Percentiles rank a stretch among this genome's conserved stretches.
These are phyloP conservation scores for Russula sp. DNA, from an alignment of 768 basidiomycete genomes.

Conservation along the genomic window DNA sequence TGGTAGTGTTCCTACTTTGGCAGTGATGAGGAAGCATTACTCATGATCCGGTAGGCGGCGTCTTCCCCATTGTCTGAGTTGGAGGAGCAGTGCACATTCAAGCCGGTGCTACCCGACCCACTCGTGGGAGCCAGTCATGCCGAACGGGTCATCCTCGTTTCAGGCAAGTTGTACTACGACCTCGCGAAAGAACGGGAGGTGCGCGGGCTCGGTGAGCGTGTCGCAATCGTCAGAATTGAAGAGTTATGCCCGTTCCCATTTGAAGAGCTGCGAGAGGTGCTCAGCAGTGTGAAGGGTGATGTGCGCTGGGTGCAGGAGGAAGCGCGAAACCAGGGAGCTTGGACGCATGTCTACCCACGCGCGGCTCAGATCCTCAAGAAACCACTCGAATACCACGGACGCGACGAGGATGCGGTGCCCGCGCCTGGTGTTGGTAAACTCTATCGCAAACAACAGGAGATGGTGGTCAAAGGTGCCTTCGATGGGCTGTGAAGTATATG, in stretches of 20 bases:
- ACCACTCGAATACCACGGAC: conserved; percentile 55
- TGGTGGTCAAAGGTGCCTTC: conserved; percentile 59
- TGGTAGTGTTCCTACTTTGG: conserved; percentile 18
- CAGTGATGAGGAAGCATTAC: not conserved
- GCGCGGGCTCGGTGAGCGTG: conserved; percentile 44
- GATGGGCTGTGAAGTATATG: conserved; percentile 35
- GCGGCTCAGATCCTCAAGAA: conserved; percentile 5
- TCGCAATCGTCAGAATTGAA: conserved; percentile 77
- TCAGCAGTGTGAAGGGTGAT: conserved; percentile 43
- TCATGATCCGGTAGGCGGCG: conserved; percentile 53
- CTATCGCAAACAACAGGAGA: conserved; percentile 63
- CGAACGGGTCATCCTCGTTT: conserved; percentile 67
- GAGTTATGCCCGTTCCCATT: conserved; percentile 91
- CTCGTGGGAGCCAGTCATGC: conserved; percentile 40
- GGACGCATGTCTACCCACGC: conserved; percentile 59
- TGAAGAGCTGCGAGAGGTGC: conserved; percentile 43
- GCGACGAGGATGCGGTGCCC: conserved; percentile 69
- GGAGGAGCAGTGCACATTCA: conserved; percentile 56
- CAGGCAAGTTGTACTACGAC: conserved; percentile 89
- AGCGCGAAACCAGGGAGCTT: conserved; percentile 84
- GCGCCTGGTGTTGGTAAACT: conserved; percentile 72
- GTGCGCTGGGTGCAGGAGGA: conserved; percentile 82
- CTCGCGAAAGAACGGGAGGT: conserved; percentile 66
- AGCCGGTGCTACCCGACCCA: conserved; percentile 62
- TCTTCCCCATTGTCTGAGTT: conserved; percentile 66